Conservation (phyloP, 2,329 filamentous ascomycete genomes). For the Neonectria sp. region DNA sequence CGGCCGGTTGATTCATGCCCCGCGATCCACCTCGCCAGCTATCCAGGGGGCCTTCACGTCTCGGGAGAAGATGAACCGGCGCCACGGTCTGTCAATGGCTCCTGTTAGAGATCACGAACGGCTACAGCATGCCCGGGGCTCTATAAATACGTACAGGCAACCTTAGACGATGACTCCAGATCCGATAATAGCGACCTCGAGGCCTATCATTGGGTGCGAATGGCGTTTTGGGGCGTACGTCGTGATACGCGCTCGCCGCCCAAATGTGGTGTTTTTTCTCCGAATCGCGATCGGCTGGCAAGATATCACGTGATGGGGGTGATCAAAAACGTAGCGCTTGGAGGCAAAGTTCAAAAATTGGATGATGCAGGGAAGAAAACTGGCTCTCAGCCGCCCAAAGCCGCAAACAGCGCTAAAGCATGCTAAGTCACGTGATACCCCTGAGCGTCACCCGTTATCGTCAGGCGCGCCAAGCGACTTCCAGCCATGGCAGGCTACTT, state of each 20-base stretch:
- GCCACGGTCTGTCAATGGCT: conserved; percentile 62
- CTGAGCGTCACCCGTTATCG: conserved; percentile 38
- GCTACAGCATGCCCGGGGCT: conserved; percentile 48
- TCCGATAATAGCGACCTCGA: conserved; percentile 44
- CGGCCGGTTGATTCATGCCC: conserved; percentile 71
- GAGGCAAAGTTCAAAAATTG: conserved; percentile 37
- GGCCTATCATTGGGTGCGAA: conserved; percentile 49
- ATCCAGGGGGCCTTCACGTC: conserved; percentile 69
- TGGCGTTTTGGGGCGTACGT: conserved; percentile 41
- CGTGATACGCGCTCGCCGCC: conserved; percentile 41
- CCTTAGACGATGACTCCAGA: conserved; percentile 49
- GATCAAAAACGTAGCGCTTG: conserved; percentile 38
- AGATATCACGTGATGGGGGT: conserved; percentile 51
- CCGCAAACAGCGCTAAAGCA: conserved; percentile 41
- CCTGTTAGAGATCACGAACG: conserved; percentile 42
- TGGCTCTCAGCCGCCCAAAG: conserved; percentile 37
- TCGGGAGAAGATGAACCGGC: conserved; percentile 68
- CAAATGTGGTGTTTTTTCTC: conserved; percentile 42
- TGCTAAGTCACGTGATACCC: conserved; percentile 50
- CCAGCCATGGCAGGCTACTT: background rate
- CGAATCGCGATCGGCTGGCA: conserved; percentile 46
- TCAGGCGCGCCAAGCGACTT: conserved; percentile 30
- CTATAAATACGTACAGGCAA: conserved; percentile 51
- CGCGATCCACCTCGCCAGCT: conserved; percentile 68
- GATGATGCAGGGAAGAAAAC: conserved; percentile 52